Evolutionary conservation across 2,329 filamentous ascomycete species (phyloP), one percentile per base, ranked within the genome.

Genomic region (Pyrenophora graminea): DNA sequence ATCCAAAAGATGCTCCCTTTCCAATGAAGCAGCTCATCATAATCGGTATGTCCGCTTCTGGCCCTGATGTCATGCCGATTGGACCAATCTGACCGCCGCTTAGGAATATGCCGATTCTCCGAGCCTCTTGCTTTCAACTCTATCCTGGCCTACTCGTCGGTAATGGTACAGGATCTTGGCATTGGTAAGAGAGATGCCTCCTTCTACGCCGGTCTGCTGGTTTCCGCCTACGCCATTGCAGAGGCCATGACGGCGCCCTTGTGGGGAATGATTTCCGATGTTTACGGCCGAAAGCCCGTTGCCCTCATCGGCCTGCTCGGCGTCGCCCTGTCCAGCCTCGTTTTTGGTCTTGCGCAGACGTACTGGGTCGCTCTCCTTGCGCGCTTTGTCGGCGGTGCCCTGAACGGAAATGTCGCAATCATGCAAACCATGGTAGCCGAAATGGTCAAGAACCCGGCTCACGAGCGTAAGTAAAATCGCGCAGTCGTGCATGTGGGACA

Each of bases 351-450:
- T 64, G 85, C 91, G 3, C 79, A 83, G 48, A 94, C 89, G 68
- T 89, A 96, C 62, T 93, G 90, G 88, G 76, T 94, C 50, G 92
- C 92, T 13, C 76, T 97, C 45, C 68, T 85, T 36, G 91, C 90
- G 12, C 82, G 92, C 61, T 85, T 87, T 37, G 69, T 94, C 12
- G 92, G 91, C 39, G 91, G 92, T 25, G 80, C 92, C 9, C 77
- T 97, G 51, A 96, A 96, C 71, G 92, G 92, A 52, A 96, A 96
- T 69, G 91, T 96, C 59, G 91, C 89, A 23, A 89, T 94, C 37
- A 91, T 94, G 68, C 73, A 95, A 74, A 96, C 91, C 18, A 95
- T 96, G 89, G 91, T 96, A 9, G 90, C 88, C n/a, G 92, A 97
- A 74, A 77, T 96, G 57, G 89, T 95, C 48, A 90, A 84, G 36